These are phyloP conservation scores for Kwoniella newhampshirensis DNA, from an alignment of 768 basidiomycete species.

Conservation along the genomic window DNA sequence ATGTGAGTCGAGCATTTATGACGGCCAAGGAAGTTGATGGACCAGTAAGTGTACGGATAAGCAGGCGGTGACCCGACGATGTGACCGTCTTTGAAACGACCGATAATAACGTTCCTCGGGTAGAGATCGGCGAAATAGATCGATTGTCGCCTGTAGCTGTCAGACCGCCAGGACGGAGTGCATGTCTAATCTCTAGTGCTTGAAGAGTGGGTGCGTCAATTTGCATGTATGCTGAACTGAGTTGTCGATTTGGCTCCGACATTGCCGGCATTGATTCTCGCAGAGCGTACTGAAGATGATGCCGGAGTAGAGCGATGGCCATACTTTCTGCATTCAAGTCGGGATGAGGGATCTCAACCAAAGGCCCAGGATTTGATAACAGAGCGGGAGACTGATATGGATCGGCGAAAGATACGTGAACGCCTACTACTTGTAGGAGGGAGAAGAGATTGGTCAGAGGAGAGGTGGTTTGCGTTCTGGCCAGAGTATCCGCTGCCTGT, in stretches of 20 bases:
- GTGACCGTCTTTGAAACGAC: conserved; percentile 47
- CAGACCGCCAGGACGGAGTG: conserved; percentile 39
- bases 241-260: conserved; percentile 35
- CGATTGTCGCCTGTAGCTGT: conserved; percentile 11
- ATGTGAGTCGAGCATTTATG: conserved; percentile 38
- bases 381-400: conserved; percentile 9
- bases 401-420: conserved; percentile 41
- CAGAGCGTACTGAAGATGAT: conserved; percentile 46
- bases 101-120: conserved; percentile 46
- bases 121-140: conserved; percentile 35
- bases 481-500: not conserved
- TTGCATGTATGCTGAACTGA: conserved; percentile 36
- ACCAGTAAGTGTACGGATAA: conserved; percentile 45
- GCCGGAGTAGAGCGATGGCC: conserved; percentile 37
- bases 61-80: conserved; percentile 45
- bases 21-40: conserved; percentile 37
- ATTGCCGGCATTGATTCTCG: conserved; percentile 46
- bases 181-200: conserved; percentile 50
- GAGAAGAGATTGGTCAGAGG: conserved; percentile 17
- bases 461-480: not conserved
- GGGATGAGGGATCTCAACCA: not conserved
- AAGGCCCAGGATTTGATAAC: not conserved
- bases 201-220: conserved; percentile 52
- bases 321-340: conserved; percentile 14
- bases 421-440: conserved; percentile 33